Conservation (phyloP, 2,329 filamentous ascomycete species). For the Claviceps sp. region DNA sequence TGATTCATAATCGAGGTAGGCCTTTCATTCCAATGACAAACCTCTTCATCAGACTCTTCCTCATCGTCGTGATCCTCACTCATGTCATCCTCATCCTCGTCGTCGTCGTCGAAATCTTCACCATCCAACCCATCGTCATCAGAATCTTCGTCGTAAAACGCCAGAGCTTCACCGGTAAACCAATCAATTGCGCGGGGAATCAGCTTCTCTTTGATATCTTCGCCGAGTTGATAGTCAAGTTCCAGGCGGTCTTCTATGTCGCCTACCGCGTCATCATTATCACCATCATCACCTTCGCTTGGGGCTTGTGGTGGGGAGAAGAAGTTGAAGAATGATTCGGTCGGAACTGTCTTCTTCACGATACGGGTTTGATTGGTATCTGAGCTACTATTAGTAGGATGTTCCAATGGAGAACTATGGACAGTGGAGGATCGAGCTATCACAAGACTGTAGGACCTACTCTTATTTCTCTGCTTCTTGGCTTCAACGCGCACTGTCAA, state of each 20-base stretch:
- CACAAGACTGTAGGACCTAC: slow-evolving; percentile 40
- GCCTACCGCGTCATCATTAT: slow-evolving; percentile 63
- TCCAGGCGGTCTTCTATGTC: slow-evolving; percentile 97
- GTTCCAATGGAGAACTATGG: neutral
- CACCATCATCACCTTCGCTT: slow-evolving; percentile 52
- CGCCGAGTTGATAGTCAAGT: slow-evolving; percentile 95
- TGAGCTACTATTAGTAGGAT: slow-evolving; percentile 26
- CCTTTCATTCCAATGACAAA: slow-evolving; percentile 25
- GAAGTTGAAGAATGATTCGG: slow-evolving; percentile 98
- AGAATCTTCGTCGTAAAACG: slow-evolving; percentile 67
- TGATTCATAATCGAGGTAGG: slow-evolving; percentile 5
- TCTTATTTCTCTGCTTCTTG: slow-evolving; percentile 99
- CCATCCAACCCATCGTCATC: slow-evolving; percentile 64
- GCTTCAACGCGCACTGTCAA: slow-evolving; percentile 89
- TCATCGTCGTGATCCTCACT: slow-evolving; percentile 77
- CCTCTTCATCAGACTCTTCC: slow-evolving; percentile 67
- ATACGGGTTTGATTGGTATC: slow-evolving; percentile 98
- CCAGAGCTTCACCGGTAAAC: slow-evolving; percentile 97
- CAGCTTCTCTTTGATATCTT: slow-evolving; percentile 99
- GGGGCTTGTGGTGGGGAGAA: slow-evolving; percentile 91
- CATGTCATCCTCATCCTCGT: slow-evolving; percentile 79
- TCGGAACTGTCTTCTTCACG: slow-evolving; percentile 97
- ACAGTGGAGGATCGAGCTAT: neutral
- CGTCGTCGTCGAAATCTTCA: slow-evolving; percentile 35
- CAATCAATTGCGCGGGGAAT: slow-evolving; percentile 97